Percentiles rank a stretch among this genome's conserved stretches.
Evolutionary conservation across 73 alveolate species (phyloP).

Genomic region (Blepharisma stoltei): DNA sequence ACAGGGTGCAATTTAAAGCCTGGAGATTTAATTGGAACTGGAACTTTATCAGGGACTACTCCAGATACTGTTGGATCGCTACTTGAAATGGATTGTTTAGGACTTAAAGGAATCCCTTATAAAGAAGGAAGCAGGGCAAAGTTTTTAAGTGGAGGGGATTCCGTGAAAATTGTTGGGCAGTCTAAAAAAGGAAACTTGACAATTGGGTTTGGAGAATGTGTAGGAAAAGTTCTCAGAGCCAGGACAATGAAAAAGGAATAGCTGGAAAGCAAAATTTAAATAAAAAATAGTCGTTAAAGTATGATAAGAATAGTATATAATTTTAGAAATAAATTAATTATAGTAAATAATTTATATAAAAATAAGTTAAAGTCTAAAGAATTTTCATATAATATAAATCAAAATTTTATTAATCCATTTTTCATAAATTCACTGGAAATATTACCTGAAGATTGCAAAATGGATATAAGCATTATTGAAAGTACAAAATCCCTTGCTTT

Average conservation of each 20-base stretch:
- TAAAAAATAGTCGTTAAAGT: too few species aligned
- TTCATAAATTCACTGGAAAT: too few species aligned
- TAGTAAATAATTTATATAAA: too few species aligned
- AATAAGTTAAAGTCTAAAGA: too few species aligned
- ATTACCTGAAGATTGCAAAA: too few species aligned
- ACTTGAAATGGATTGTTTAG: slow-evolving; percentile 79
- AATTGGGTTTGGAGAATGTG: slow-evolving; percentile 39
- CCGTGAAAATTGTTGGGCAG: slow-evolving; percentile 61
- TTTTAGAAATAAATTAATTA: too few species aligned
- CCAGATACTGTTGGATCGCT: slow-evolving; percentile 71
- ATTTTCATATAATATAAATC: too few species aligned
- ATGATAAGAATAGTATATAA: too few species aligned
- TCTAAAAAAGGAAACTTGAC: slow-evolving; percentile 56
- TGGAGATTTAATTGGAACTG: slow-evolving; percentile 85
- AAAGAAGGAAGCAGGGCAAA: slow-evolving; percentile 68
- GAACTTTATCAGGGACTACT: slow-evolving; percentile 79
- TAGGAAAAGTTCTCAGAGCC: neutral
- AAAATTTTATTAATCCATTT: too few species aligned
- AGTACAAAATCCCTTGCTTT: too few species aligned
- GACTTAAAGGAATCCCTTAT: slow-evolving; percentile 61
- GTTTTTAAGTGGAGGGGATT: slow-evolving; percentile 73
- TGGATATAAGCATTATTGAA: too few species aligned
- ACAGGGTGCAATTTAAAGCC: slow-evolving; percentile 76
- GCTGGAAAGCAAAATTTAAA: too few species aligned
- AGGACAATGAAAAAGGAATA: neutral